Evolutionary conservation across 1,139 yeast species (phyloP).

Genomic region (Wickerhamomyces sp.): DNA sequence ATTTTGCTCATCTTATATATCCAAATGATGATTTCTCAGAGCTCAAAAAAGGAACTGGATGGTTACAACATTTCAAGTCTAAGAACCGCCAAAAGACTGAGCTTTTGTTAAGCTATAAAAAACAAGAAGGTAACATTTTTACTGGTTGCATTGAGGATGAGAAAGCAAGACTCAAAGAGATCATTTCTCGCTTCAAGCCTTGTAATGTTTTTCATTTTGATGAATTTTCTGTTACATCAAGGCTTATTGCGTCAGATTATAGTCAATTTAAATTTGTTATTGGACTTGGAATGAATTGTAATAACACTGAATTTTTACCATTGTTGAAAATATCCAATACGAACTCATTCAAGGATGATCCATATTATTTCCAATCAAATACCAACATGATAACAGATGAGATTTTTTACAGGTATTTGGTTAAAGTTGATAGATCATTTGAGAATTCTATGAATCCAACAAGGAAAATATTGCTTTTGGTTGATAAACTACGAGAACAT

Average conservation of each 20-base stretch:
- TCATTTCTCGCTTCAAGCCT: conserved; percentile 9
- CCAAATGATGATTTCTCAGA: conserved; percentile 3
- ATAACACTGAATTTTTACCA: conserved; percentile 13
- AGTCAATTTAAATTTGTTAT: conserved; percentile 9
- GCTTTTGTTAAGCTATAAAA: conserved; percentile 18
- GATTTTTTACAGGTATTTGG: conserved; percentile 24
- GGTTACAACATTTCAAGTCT: conserved; percentile 33
- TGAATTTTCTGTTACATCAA: conserved; percentile 20
- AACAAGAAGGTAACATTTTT: conserved; percentile 5
- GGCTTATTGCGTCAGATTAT: conserved; percentile 16
- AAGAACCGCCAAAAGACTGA: conserved; percentile 20
- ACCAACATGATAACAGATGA: conserved; percentile 24
- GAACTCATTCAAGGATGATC: conserved; percentile 1
- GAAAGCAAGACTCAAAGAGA: conserved; percentile 6
- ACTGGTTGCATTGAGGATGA: conserved; percentile 8
- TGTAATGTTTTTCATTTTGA: conserved; percentile 25
- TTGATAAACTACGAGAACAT: conserved; percentile 30
- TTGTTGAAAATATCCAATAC: conserved; percentile 12
- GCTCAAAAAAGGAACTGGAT: conserved; percentile 24
- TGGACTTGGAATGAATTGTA: conserved; percentile 16
- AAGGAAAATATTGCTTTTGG: conserved; percentile 22
- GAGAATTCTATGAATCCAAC: conserved; percentile 1
- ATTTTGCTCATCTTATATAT: conserved; percentile 16
- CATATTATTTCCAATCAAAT: conserved; percentile 9
- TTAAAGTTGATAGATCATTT: conserved; percentile 10